A percentile compares a stretch with the other conserved stretches of the same genome.
Conservation (phyloP, 2,329 filamentous ascomycete species). For the Xylaria sp. region DNA sequence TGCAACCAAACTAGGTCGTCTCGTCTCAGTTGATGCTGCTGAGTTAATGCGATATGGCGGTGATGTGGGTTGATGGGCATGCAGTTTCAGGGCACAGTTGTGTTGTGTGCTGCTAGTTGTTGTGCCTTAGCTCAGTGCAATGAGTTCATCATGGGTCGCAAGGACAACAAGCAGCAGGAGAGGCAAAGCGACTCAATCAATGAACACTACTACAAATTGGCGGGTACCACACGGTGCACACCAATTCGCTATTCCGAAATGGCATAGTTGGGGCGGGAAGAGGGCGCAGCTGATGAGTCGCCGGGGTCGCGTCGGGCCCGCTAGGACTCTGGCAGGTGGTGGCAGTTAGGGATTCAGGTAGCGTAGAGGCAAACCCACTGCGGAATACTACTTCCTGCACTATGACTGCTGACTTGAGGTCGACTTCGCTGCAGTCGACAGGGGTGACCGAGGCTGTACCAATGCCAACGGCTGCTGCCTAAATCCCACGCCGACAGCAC, state of each 20-base stretch:
- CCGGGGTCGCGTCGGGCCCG: conserved; percentile 31
- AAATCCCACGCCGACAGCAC: conserved; percentile 34
- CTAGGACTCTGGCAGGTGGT: conserved; percentile 37
- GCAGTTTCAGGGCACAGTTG: conserved; percentile 11
- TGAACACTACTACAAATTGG: too few relatives aligned
- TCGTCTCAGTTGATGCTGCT: conserved; percentile 14
- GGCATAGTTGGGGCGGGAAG: conserved; percentile 34
- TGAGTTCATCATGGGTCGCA: conserved; percentile 17
- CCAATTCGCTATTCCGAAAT: conserved; percentile 14
- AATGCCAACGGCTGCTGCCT: conserved; percentile 41
- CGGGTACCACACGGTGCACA: too few relatives aligned
- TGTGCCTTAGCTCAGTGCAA: conserved; percentile 13
- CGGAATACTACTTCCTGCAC: not conserved
- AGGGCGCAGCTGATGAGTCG: conserved; percentile 36
- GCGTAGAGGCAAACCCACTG: not conserved
- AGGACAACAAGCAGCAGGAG: conserved; percentile 14
- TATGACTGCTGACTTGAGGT: not conserved
- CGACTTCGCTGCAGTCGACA: conserved; percentile 7
- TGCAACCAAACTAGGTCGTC: not conserved
- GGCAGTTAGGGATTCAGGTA: conserved; percentile 29
- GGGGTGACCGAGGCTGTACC: conserved; percentile 33
- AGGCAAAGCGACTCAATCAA: conserved; percentile 8
- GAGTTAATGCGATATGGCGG: not conserved
- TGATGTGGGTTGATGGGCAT: not conserved
- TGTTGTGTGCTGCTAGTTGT: not conserved